These are phyloP conservation scores for Phytophthora fragariae DNA, from an alignment of 352 stramenopile species.

Conservation along the genomic window DNA sequence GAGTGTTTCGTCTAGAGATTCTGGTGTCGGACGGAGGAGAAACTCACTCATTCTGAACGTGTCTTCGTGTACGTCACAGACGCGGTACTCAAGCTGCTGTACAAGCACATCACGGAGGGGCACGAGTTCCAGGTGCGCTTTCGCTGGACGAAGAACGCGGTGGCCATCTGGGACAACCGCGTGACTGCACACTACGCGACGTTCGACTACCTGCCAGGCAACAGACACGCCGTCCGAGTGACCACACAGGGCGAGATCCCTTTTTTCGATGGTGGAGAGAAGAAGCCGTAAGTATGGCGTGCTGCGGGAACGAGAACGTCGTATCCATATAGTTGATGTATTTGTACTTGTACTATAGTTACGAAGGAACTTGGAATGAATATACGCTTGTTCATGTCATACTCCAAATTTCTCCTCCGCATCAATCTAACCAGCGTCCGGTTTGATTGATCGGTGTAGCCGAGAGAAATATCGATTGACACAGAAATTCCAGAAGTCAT, in stretches of 20 bases:
- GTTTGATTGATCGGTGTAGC: no score
- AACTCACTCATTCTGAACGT: background rate
- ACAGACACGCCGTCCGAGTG: conserved; percentile 1
- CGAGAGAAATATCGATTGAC: no score
- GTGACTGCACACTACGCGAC: background rate
- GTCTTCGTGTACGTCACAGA: background rate
- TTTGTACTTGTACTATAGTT: no score
- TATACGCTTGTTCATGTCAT: no score
- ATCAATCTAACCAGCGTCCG: no score
- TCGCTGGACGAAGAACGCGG: conserved; percentile 2
- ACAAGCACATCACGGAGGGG: conserved; percentile 3
- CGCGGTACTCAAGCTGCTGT: conserved; percentile 3
- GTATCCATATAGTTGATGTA: no score
- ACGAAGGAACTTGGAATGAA: no score
- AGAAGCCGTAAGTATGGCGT: background rate
- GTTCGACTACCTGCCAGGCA: conserved; percentile 3
- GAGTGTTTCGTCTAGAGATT: no score
- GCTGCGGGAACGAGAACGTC: background rate
- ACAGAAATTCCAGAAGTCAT: no score
- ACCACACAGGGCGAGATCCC: conserved; percentile 3
- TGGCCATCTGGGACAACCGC: conserved; percentile 3
- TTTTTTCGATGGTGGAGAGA: background rate
- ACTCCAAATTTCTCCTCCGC: no score
- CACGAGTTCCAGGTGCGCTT: conserved; percentile 2
- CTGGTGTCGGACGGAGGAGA: no score